Percentiles rank a stretch among this genome's conserved stretches.
Conservation (phyloP, 2,329 filamentous ascomycete species). For the Fusarium mexicanum region DNA sequence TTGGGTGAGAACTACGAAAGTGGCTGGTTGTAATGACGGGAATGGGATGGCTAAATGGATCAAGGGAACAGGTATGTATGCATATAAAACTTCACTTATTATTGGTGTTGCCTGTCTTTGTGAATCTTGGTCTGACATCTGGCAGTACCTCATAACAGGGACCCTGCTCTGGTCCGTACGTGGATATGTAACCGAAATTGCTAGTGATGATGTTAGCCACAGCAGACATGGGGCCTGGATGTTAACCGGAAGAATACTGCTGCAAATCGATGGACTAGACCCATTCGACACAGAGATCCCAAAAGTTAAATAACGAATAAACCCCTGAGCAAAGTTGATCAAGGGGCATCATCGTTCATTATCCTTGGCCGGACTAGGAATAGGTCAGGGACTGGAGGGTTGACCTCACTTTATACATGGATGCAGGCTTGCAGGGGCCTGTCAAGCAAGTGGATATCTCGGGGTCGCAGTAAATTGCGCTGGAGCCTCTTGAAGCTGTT, state of each 20-base stretch:
- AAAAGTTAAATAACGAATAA: background rate
- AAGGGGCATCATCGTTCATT: slow-evolving; percentile 25
- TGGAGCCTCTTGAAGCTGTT: slow-evolving; percentile 16
- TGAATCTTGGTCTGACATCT: slow-evolving; percentile 8
- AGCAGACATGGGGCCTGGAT: background rate
- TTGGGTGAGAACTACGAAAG: slow-evolving; percentile 12
- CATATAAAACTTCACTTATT: slow-evolving; percentile 22
- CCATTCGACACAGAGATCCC: slow-evolving; percentile 2
- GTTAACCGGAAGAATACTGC: background rate
- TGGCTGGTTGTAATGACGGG: background rate
- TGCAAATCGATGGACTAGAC: background rate
- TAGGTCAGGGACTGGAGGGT: slow-evolving; percentile 19
- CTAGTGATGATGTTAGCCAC: slow-evolving; percentile 9
- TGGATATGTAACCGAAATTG: slow-evolving; percentile 17
- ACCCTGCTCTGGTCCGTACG: slow-evolving; percentile 9
- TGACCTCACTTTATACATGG: slow-evolving; percentile 7
- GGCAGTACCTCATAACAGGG: slow-evolving; percentile 8
- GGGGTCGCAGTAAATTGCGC: slow-evolving; percentile 41
- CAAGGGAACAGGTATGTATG: background rate
- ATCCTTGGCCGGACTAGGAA: slow-evolving; percentile 26
- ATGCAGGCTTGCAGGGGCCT: slow-evolving; percentile 32
- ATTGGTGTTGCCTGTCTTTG: slow-evolving; percentile 24
- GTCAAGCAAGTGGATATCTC: slow-evolving; percentile 34
- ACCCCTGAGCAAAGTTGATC: slow-evolving; percentile 27
- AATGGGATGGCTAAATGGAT: background rate